Conservation (phyloP, 1,284 basidiomycete genomes). For the Ustilago loliicola region DNA sequence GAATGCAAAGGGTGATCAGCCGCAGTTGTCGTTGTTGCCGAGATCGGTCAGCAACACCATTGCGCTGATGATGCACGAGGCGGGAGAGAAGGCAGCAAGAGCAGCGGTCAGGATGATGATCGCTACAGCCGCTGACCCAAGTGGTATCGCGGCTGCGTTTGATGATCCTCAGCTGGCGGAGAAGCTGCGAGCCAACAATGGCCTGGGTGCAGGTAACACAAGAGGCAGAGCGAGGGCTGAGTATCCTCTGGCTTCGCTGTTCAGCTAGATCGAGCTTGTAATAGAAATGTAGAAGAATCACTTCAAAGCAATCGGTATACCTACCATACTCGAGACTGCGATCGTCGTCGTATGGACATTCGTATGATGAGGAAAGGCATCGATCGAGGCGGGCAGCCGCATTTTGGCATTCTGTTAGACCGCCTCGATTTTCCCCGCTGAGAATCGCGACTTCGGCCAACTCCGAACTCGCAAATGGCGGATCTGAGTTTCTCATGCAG, state of each 20-base stretch:
- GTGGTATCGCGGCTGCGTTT: slow-evolving; percentile 47
- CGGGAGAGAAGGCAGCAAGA: slow-evolving; percentile 41
- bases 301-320: not conserved
- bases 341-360: not conserved
- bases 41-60: slow-evolving; percentile 35
- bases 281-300: slow-evolving; percentile 10
- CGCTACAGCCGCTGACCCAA: slow-evolving; percentile 43
- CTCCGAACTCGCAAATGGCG: slow-evolving; percentile 29
- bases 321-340: not conserved
- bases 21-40: slow-evolving; percentile 41
- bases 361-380: too few relatives aligned
- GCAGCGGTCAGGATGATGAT: slow-evolving; percentile 51
- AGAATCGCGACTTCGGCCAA: slow-evolving; percentile 25
- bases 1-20: slow-evolving; percentile 54
- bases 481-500: slow-evolving; percentile 17
- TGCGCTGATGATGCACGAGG: slow-evolving; percentile 43
- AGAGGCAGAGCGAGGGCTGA: slow-evolving; percentile 44
- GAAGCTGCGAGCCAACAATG: slow-evolving; percentile 39
- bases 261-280: slow-evolving; percentile 21
- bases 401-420: slow-evolving; percentile 15
- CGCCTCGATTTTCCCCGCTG: not conserved
- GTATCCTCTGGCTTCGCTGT: slow-evolving; percentile 43
- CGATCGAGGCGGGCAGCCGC: too few relatives aligned
- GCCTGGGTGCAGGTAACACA: slow-evolving; percentile 26
- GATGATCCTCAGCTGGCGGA: slow-evolving; percentile 46